phyloP scores from a whole-genome alignment of 441 rosid genomes.

The Gossypium davidsonii region DNA sequence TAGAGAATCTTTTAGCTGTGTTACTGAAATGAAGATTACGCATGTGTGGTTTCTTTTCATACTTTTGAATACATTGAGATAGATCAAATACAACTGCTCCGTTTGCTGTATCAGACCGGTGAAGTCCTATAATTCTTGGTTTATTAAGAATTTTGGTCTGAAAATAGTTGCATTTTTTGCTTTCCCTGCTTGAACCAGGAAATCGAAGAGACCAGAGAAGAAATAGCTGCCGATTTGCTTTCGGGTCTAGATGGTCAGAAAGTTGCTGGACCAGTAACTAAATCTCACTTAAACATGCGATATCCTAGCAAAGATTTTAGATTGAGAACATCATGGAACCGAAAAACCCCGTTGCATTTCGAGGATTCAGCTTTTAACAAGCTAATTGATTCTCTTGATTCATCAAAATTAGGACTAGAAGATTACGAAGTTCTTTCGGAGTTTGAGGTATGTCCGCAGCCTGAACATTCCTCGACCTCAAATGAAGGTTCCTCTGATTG shows the following conservation, averaged over 20 bases:
- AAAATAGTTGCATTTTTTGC: background rate
- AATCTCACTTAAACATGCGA: constrained; percentile 2
- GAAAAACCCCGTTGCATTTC: constrained; percentile 6
- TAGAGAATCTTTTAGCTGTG: background rate
- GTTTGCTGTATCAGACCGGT: background rate
- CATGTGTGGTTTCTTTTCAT: background rate
- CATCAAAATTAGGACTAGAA: constrained; percentile 22
- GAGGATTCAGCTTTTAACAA: constrained; percentile 23
- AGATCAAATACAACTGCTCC: background rate
- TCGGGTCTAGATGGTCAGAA: constrained; percentile 21
- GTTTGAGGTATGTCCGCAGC: constrained; percentile 14
- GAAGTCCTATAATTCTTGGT: background rate
- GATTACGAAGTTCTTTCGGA: constrained; percentile 19
- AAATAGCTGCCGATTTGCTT: constrained; percentile 21
- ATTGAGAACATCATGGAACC: constrained; percentile 17
- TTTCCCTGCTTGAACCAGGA: constrained; percentile 38
- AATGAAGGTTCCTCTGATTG: constrained; percentile 14
- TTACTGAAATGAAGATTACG: background rate
- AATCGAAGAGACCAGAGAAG: constrained; percentile 35
- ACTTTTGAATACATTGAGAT: background rate
- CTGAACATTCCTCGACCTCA: constrained; percentile 22
- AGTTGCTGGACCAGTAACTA: constrained; percentile 5
- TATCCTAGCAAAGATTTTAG: background rate
- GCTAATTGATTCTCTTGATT: constrained; percentile 27
- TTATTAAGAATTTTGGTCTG: background rate